Percentiles rank a stretch among this genome's conserved stretches.
These are phyloP conservation scores for Penicillium frequentans DNA, from an alignment of 2,329 filamentous ascomycete species.

Conservation along the genomic window DNA sequence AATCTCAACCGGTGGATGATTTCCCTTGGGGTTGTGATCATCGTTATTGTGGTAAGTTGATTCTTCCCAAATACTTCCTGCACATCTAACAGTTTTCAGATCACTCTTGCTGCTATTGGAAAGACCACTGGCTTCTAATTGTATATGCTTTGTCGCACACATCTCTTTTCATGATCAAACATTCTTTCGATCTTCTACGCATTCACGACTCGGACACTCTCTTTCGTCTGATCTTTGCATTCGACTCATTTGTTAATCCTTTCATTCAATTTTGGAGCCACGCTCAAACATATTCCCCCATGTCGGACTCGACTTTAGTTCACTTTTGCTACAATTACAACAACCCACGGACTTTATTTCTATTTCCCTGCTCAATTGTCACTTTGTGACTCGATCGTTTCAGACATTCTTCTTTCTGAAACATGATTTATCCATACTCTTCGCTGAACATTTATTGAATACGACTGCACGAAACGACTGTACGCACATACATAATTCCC, in stretches of 20 bases:
- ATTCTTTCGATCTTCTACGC: slow-evolving; percentile 2
- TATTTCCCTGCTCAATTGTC: not conserved
- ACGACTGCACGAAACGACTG: slow-evolving; percentile 32
- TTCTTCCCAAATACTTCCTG: slow-evolving; percentile 4
- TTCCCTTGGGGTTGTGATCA: slow-evolving; percentile 55
- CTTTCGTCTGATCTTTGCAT: not conserved
- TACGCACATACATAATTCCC: slow-evolving; percentile 29
- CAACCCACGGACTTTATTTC: slow-evolving; percentile 7
- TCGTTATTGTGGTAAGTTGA: slow-evolving; percentile 53
- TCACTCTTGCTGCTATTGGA: slow-evolving; percentile 33
- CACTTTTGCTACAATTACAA: not conserved
- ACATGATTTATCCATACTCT: slow-evolving; percentile 16
- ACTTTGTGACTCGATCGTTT: not conserved
- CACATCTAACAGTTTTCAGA: slow-evolving; percentile 19
- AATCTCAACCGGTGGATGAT: slow-evolving; percentile 64
- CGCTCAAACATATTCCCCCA: not conserved
- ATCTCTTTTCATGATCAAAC: not conserved
- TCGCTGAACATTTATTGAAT: slow-evolving; percentile 25
- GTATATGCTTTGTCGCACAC: not conserved
- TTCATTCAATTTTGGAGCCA: not conserved
- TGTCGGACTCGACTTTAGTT: not conserved
- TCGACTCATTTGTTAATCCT: not conserved
- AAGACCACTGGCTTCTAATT: slow-evolving; percentile 34
- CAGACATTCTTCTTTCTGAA: slow-evolving; percentile 5
- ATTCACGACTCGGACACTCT: slow-evolving; percentile 9